These are phyloP conservation scores for Vitis cinerea DNA, from an alignment of 164 flowering plant species.

Conservation along the genomic window DNA sequence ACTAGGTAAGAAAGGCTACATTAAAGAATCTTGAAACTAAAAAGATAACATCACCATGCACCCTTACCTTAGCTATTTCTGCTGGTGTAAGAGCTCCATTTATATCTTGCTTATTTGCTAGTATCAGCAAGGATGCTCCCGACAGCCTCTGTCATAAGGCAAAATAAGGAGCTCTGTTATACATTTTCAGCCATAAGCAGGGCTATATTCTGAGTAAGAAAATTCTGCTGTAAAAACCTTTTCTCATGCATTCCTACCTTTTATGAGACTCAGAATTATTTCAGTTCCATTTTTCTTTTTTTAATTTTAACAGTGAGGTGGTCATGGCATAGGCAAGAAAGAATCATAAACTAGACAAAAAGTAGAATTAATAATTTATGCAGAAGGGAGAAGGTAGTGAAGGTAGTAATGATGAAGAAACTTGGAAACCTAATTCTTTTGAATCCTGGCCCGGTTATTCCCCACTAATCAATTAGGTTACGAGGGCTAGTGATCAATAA, in stretches of 20 bases:
- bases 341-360: no score
- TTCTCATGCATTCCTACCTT: neutral
- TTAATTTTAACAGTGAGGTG: neutral
- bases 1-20: neutral
- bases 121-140: constrained; percentile 85
- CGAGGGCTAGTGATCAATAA: no score
- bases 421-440: no score
- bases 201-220: neutral
- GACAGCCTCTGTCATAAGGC: constrained; percentile 70
- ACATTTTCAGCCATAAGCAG: neutral
- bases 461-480: no score
- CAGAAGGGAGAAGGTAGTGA: no score
- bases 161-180: constrained; percentile 5
- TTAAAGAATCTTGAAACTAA: neutral
- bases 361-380: no score
- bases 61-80: constrained; percentile 83
- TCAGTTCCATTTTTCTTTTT: neutral
- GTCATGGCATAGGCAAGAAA: no score
- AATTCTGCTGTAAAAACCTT: neutral
- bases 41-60: neutral
- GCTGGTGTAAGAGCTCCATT: constrained; percentile 85
- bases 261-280: no score
- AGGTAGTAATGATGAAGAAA: no score
- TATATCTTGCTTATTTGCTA: constrained; percentile 98
- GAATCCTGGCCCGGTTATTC: no score